phyloP scores from a whole-genome alignment of 2,329 filamentous ascomycete species.

The Pestalotiopsis sp. region DNA sequence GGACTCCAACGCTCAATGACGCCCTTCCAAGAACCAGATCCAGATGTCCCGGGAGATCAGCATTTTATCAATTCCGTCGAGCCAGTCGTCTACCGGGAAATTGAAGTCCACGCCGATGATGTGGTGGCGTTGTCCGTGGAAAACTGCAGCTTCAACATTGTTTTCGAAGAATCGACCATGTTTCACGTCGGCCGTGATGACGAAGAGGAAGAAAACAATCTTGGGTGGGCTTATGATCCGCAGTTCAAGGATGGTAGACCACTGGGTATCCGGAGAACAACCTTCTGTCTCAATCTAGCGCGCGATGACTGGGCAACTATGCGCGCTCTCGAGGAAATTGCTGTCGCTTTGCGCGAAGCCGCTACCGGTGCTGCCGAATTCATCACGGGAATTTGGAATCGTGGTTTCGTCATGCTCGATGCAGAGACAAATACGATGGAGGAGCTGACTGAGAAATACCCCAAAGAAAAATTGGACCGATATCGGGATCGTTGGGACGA shows the following conservation, averaged over 20 bases:
- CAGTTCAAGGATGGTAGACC: slow-evolving; percentile 23
- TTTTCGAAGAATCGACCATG: slow-evolving; percentile 23
- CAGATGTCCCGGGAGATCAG: no score
- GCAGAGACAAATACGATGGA: background rate
- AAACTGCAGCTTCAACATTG: slow-evolving; percentile 34
- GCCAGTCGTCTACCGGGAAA: slow-evolving; percentile 20
- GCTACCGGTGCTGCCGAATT: background rate
- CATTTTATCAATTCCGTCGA: slow-evolving; percentile 11
- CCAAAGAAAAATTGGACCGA: background rate
- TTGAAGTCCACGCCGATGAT: slow-evolving; percentile 26
- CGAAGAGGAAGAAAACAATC: slow-evolving; percentile 13
- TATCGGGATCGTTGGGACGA: slow-evolving; percentile 29
- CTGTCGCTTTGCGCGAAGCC: slow-evolving; percentile 17
- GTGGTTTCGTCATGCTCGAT: slow-evolving; percentile 4
- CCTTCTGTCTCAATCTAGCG: slow-evolving; percentile 23
- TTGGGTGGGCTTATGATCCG: slow-evolving; percentile 31
- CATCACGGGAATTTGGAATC: background rate
- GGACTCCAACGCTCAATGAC: slow-evolving; percentile 22
- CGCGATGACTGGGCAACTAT: slow-evolving; percentile 14
- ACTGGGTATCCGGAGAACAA: slow-evolving; percentile 15
- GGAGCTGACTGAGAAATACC: background rate
- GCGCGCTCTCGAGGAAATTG: slow-evolving; percentile 10
- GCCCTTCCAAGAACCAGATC: slow-evolving; percentile 3
- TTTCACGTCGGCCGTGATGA: slow-evolving; percentile 13
- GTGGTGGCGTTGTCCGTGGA: slow-evolving; percentile 28